Base-by-base conservation (phyloP, 2,329 filamentous ascomycete genomes). In the Rugonectria rugulosa region DNA sequence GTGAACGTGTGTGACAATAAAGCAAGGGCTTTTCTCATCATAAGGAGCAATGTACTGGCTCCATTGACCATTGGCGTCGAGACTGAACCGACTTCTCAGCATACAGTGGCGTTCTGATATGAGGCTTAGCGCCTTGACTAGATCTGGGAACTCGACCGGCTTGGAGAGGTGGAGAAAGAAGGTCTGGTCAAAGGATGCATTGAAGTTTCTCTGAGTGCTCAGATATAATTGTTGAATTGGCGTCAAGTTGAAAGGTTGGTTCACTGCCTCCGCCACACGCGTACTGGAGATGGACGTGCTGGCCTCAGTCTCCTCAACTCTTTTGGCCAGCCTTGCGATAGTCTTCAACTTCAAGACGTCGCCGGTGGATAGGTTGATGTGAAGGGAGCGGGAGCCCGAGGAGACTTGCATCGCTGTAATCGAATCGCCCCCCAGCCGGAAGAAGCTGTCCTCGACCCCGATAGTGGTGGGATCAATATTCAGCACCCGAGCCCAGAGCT, bases 361-460 rank as follows among this genome's bases (percentile, higher is more conserved):
- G 6, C 29, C 29, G 6, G 26, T 31, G 14, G 41, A 43, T 7
- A 26, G 41, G 31, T 29, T 43, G 5, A 29, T 20, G 2, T 26
- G 20, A 12, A 43, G n/a, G 9, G 41, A 31, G 17, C 41, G 41
- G 8, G 41, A n/a, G 26, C 24, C 26, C 11, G 41, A 20, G 26
- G 41, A 26, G 31, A 43, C 23, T 21, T 43, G 41, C 41, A 43
- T 43, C n/a, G 40, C 40, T 14, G 36, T 40, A 23, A 40, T 40
- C 12, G 36, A 40, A 20, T 40, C 37, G 11, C 37, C 37, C 8
- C 26, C 41, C 29, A 43, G 15, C 6, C 41, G 41, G 29, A 43
- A 29, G n/a, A 43, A 43, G 29, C 41, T 43, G 15, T 43, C 41
- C 6, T 43, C 26, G 9, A 19, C 6, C 2, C 41, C 24, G 20